Evolutionary conservation across 2,329 filamentous ascomycete species (phyloP).

Genomic region (Diaporthe aspalathi): DNA sequence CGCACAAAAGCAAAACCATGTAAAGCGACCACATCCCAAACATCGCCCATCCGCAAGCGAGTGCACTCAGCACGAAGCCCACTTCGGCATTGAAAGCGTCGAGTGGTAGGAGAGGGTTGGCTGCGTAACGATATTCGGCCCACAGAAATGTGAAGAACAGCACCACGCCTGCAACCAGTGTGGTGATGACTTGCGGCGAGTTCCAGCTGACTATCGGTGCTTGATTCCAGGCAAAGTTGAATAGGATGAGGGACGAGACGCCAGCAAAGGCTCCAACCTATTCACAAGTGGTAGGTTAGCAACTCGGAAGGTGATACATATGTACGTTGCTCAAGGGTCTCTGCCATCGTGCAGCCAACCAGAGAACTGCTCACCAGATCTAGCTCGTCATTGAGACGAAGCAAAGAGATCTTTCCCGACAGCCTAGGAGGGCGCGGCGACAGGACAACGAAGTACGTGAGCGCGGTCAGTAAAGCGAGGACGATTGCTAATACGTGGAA

Average conservation of each 20-base stretch:
- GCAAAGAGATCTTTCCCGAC: constrained; percentile 6
- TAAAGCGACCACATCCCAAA: constrained; percentile 68
- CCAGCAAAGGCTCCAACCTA: constrained; percentile 49
- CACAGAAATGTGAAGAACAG: constrained; percentile 62
- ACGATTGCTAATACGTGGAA: constrained; percentile 45
- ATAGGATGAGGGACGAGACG: constrained; percentile 61
- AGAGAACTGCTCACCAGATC: constrained; percentile 40
- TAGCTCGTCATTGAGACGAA: constrained; percentile 41
- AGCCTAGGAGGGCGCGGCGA: constrained; percentile 34
- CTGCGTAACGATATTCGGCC: constrained; percentile 58
- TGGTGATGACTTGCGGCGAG: constrained; percentile 60
- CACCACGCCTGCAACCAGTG: constrained; percentile 63
- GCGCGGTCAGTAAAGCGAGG: constrained; percentile 42
- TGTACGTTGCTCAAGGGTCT: background rate
- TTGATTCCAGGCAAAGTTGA: constrained; percentile 72
- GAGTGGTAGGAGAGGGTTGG: constrained; percentile 69
- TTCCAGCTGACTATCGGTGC: constrained; percentile 64
- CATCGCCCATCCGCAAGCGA: constrained; percentile 64
- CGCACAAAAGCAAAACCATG: constrained; percentile 58
- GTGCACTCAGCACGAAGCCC: constrained; percentile 66
- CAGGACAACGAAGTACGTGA: constrained; percentile 41
- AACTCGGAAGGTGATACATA: background rate
- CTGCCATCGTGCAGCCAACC: too few species aligned
- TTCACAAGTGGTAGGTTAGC: background rate
- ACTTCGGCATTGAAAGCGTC: constrained; percentile 59